phyloP scores from a whole-genome alignment of 148 eudicot genomes.

The Rhododendron mucronatum region DNA sequence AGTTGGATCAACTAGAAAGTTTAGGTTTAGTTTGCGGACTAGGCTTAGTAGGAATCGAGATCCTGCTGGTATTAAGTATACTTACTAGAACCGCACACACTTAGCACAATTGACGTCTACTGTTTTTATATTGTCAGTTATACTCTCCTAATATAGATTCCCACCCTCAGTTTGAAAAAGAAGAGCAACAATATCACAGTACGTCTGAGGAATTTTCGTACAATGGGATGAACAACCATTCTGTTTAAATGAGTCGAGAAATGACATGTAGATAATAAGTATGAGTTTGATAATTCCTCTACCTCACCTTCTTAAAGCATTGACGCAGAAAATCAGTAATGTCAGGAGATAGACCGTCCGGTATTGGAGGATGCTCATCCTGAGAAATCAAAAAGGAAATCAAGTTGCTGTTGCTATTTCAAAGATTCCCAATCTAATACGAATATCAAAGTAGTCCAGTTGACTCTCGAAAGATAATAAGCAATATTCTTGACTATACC shows the following conservation, averaged over 20 bases:
- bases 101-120: background rate
- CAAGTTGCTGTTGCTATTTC: conserved; percentile 2
- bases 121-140: background rate
- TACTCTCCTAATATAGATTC: background rate
- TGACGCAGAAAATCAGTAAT: conserved; percentile 85
- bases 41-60: no score
- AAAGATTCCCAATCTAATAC: background rate
- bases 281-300: conserved; percentile 2
- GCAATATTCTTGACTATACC: background rate
- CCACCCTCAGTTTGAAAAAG: background rate
- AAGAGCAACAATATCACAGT: no score
- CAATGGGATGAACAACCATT: background rate
- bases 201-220: background rate
- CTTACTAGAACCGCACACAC: background rate
- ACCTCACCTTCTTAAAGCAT: conserved; percentile 89
- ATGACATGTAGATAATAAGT: background rate
- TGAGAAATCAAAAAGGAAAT: conserved; percentile 27
- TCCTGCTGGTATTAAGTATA: background rate
- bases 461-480: background rate
- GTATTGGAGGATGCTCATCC: conserved; percentile 98
- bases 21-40: no score
- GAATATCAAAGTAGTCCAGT: background rate
- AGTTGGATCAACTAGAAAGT: no score
- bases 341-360: conserved; percentile 84
- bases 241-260: background rate